These are phyloP conservation scores for Luvunga scandens DNA, from an alignment of 345 rosid species.

Conservation along the genomic window DNA sequence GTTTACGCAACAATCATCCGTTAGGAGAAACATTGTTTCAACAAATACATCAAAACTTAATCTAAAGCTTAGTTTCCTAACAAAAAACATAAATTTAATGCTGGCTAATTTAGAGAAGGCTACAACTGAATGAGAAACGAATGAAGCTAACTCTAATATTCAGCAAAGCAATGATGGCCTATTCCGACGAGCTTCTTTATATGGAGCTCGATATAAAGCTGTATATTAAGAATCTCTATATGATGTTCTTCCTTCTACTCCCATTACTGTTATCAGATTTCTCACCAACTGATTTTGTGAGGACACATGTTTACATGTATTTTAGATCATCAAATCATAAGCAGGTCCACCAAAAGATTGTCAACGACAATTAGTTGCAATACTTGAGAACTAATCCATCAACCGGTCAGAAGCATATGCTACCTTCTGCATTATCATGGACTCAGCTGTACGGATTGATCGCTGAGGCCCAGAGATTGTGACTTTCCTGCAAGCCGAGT, in stretches of 20 bases:
- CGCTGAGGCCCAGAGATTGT: constrained; percentile 90
- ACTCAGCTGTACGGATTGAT: constrained; percentile 79
- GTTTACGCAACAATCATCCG: not conserved
- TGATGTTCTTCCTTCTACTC: constrained; percentile 17
- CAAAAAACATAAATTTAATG: not conserved
- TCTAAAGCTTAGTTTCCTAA: constrained; percentile 1
- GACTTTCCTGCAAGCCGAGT: constrained; percentile 67
- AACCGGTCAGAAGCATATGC: constrained; percentile 77
- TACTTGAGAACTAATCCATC: constrained; percentile 40
- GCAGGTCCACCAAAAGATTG: constrained; percentile 14
- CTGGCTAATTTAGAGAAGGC: constrained; percentile 8
- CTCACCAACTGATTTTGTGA: constrained; percentile 10
- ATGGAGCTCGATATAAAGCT: constrained; percentile 6
- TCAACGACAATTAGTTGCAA: constrained; percentile 15
- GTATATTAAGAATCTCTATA: constrained; percentile 26
- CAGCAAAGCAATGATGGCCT: constrained; percentile 12
- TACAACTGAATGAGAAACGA: constrained; percentile 31
- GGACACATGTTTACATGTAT: constrained; percentile 12
- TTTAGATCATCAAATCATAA: constrained; percentile 7
- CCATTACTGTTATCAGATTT: constrained; percentile 15
- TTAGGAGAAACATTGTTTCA: not conserved
- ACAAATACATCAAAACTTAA: not conserved
- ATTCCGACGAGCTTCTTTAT: constrained; percentile 11
- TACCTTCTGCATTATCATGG: constrained; percentile 95
- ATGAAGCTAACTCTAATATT: constrained; percentile 15